A percentile compares a stretch with the other conserved stretches of the same genome.
These are phyloP conservation scores for Rhizopus microsporus DNA, from an alignment of 371 early-diverging fungal genomes.

Conservation along the genomic window DNA sequence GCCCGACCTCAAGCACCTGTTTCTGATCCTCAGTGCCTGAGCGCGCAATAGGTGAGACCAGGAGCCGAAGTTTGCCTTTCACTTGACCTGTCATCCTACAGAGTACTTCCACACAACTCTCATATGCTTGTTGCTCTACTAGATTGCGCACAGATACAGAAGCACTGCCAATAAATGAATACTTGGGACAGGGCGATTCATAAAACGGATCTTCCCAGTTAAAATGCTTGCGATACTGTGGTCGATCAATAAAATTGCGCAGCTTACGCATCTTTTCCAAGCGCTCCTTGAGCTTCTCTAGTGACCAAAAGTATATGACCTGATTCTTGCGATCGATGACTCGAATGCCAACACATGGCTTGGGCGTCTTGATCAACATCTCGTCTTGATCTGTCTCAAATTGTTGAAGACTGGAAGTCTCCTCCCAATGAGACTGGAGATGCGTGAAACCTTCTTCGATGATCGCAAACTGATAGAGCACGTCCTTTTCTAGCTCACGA, in stretches of 20 bases:
- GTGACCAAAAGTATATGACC: constrained; percentile 76
- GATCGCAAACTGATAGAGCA: constrained; percentile 80
- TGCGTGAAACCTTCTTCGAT: constrained; percentile 58
- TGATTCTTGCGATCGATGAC: constrained; percentile 73
- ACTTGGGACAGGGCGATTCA: constrained; percentile 64
- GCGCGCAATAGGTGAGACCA: constrained; percentile 43
- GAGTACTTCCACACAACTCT: constrained; percentile 59
- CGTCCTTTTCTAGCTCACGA: constrained; percentile 75
- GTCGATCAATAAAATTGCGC: constrained; percentile 70
- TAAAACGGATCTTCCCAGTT: constrained; percentile 78
- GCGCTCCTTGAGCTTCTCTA: constrained; percentile 63
- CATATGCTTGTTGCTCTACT: constrained; percentile 47
- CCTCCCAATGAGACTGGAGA: constrained; percentile 68
- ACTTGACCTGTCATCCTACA: constrained; percentile 59
- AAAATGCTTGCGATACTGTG: constrained; percentile 70
- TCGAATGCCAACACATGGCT: constrained; percentile 67
- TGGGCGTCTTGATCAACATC: constrained; percentile 32
- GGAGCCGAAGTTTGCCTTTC: constrained; percentile 47
- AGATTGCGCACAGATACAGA: constrained; percentile 57
- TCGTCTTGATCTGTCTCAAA: constrained; percentile 52
- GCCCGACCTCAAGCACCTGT: constrained; percentile 32
- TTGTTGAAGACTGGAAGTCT: constrained; percentile 49
- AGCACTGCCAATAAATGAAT: constrained; percentile 69
- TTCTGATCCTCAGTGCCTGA: constrained; percentile 9
- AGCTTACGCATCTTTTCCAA: constrained; percentile 78